Conservation (phyloP, 1,284 basidiomycete species). For the Sutorius eximius region DNA sequence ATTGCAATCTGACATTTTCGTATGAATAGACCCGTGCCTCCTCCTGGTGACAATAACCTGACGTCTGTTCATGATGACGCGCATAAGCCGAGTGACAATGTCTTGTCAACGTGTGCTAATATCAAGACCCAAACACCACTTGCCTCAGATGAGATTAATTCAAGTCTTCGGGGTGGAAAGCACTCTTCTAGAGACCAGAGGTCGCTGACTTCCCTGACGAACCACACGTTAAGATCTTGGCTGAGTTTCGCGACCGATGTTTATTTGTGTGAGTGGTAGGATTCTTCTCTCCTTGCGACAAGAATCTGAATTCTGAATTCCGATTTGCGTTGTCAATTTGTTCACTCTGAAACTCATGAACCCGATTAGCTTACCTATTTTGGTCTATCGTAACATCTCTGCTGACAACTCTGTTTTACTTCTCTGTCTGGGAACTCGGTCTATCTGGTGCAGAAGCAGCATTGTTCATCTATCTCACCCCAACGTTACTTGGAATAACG, state of each 20-base stretch:
- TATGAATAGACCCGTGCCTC: constrained; percentile 23
- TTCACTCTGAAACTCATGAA: neutral
- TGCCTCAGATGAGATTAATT: neutral
- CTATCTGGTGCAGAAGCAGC: constrained; percentile 77
- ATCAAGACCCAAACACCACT: neutral
- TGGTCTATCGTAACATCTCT: constrained; percentile 88
- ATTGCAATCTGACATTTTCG: constrained; percentile 21
- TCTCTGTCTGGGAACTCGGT: constrained; percentile 87
- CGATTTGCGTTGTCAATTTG: constrained; percentile 27
- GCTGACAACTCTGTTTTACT: constrained; percentile 86
- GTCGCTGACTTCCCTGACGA: neutral
- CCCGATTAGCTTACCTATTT: constrained; percentile 73
- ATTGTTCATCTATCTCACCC: constrained; percentile 67
- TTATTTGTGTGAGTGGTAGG: constrained; percentile 50
- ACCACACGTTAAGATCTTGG: constrained; percentile 20
- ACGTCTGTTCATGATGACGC: constrained; percentile 1
- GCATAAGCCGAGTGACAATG: constrained; percentile 1
- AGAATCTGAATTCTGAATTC: constrained; percentile 46
- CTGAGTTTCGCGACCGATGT: constrained; percentile 50
- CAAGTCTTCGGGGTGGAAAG: neutral
- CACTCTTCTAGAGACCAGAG: neutral
- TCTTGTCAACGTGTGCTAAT: neutral
- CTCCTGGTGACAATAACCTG: constrained; percentile 7
- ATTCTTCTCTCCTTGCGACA: constrained; percentile 26
- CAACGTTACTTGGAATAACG: constrained; percentile 54